Conservation (phyloP, 192 early-diverging fungal species). For the Chytriomyces hyalinus region DNA sequence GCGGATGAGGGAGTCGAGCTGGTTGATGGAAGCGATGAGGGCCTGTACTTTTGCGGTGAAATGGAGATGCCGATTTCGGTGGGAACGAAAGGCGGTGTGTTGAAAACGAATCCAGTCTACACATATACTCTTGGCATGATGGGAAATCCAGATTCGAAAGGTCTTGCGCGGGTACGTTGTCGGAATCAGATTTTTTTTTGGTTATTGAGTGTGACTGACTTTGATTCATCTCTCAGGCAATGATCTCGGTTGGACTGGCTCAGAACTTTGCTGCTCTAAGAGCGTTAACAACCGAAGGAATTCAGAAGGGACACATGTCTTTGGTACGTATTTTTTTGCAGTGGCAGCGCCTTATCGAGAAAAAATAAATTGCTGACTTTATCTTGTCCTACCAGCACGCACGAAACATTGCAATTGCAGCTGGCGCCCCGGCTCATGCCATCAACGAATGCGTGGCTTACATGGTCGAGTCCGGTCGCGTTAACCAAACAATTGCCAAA, state of each 20-base stretch:
- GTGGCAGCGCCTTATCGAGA: background rate
- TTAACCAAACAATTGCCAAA: conserved; percentile 63
- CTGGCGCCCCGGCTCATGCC: conserved; percentile 69
- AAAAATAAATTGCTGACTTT: background rate
- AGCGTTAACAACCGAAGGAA: conserved; percentile 75
- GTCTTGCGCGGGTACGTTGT: conserved; percentile 59
- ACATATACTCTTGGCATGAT: conserved; percentile 69
- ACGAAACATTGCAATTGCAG: conserved; percentile 60
- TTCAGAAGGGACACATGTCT: conserved; percentile 76
- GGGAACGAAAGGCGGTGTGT: conserved; percentile 77
- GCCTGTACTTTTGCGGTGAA: conserved; percentile 65
- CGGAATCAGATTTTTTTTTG: background rate
- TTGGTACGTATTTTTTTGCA: conserved; percentile 21
- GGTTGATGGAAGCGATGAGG: conserved; percentile 48
- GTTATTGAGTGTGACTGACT: conserved; percentile 6
- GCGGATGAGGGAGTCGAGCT: conserved; percentile 6
- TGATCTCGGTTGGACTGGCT: conserved; percentile 72
- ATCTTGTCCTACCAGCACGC: conserved; percentile 31
- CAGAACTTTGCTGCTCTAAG: conserved; percentile 82
- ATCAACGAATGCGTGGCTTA: conserved; percentile 69
- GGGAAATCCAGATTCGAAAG: conserved; percentile 66
- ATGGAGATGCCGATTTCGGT: conserved; percentile 72
- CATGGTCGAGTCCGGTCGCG: conserved; percentile 72
- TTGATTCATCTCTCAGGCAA: conserved; percentile 40
- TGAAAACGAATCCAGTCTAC: conserved; percentile 76